These are phyloP conservation scores for Xylaria sp. DNA, from an alignment of 2,329 filamentous ascomycete genomes.

Conservation along the genomic window DNA sequence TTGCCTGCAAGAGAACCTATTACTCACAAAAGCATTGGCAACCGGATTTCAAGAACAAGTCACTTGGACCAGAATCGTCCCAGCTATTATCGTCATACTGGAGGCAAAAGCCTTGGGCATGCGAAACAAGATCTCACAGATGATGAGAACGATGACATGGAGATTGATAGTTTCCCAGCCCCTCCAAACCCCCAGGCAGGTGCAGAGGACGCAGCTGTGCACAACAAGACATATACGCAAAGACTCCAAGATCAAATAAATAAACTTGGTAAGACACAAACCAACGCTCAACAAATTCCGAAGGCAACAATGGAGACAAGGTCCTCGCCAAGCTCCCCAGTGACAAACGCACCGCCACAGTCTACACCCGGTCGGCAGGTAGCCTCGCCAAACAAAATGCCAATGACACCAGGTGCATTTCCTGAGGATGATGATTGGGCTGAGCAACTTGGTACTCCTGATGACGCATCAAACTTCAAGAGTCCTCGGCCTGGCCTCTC, in stretches of 20 bases:
- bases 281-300: conserved; percentile 52
- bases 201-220: conserved; percentile 59
- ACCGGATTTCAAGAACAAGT: conserved; percentile 75
- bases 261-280: conserved; percentile 65
- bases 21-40: conserved; percentile 82
- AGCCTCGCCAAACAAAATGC: conserved; percentile 43
- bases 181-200: conserved; percentile 51
- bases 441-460: conserved; percentile 53
- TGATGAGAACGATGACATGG: conserved; percentile 51
- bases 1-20: conserved; percentile 90
- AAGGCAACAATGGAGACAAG: conserved; percentile 53
- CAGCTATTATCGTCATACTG: conserved; percentile 77
- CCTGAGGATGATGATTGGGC: conserved; percentile 69
- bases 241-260: conserved; percentile 91
- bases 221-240: conserved; percentile 93
- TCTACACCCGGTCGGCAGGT: conserved; percentile 47
- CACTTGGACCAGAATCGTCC: conserved; percentile 75
- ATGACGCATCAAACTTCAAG: conserved; percentile 43
- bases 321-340: conserved; percentile 41
- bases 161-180: conserved; percentile 54
- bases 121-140: conserved; percentile 47
- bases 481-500: conserved; percentile 58
- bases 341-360: conserved; percentile 36
- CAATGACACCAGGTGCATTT: conserved; percentile 63
- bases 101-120: conserved; percentile 72